A percentile compares a stretch with the other conserved stretches of the same genome.
Conservation (phyloP, 176 grass and related monocot species). For the Oryza brachyantha region DNA sequence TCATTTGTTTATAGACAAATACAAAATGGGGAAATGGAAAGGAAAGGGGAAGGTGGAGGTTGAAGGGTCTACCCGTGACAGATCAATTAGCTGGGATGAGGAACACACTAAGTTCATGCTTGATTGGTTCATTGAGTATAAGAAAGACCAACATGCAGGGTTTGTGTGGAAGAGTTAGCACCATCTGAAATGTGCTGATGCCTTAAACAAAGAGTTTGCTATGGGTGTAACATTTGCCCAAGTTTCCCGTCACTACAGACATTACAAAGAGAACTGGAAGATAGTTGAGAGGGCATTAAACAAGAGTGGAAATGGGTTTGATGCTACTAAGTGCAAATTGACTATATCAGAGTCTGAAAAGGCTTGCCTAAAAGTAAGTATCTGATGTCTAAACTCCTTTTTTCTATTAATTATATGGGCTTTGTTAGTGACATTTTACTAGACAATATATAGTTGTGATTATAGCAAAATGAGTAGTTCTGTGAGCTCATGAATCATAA, state of each 20-base stretch:
- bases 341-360: background rate
- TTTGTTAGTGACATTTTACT: no score
- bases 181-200: background rate
- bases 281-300: background rate
- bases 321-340: background rate
- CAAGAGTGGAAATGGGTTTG: background rate
- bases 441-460: no score
- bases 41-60: background rate
- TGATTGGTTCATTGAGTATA: background rate
- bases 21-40: no score
- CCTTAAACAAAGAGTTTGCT: background rate
- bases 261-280: background rate
- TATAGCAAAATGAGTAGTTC: no score
- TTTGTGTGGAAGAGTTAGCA: background rate
- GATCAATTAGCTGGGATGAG: background rate
- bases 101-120: background rate
- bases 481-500: no score
- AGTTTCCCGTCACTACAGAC: background rate
- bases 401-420: no score
- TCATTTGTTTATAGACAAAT: no score
- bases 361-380: background rate
- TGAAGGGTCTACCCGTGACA: background rate
- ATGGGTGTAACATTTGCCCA: background rate
- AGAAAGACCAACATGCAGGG: background rate
- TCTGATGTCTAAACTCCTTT: no score